Evolutionary conservation across 805 yeast species (phyloP), one percentile per base, ranked within the genome.

Genomic region (Kregervanrija fluxuum): DNA sequence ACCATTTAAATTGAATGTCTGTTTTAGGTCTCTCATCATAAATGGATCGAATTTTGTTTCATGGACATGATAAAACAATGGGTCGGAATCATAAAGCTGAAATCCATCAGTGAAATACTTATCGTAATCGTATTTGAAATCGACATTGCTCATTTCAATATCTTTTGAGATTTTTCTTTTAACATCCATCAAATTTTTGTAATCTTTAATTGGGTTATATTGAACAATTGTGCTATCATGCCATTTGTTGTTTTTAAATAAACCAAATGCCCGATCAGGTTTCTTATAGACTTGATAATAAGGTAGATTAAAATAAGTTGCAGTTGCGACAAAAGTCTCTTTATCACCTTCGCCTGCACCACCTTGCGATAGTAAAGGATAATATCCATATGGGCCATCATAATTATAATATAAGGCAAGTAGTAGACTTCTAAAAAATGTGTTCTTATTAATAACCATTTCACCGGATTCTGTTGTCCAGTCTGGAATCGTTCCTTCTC

Each of bases 271-370:
- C 15, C 46, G 40, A 11, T 48, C 53, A 4, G 48, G 48, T 13
- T 37, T 54, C 3, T 66, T 61, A 36, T 67, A 64, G 5, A 79
- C 79, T 56, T 78, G 83, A 55, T 79, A 79, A 50, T 67, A 79
- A 1, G 70, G 64, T 42, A 74, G 61, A 2, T 64, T 61, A 30
- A 73, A 63, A 10, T 72, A 74, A 30, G 71, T 69, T 2, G 87
- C 82, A 1, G 88, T 85, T 0, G 88, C 85, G 43, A 81, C 67
- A 48, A 82, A 81, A 0, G 91, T 82, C 52, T 84, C 91, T 55
- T 84, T 85, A 57, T 85, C 91, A 41, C 91, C 93, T 64, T 82
- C 87, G n/a, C 93, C 93, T 3, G 75, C 76, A 35, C 70, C 71
- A 33, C 77, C 82, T 57, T 77, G 76, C 0, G 81, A 71, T 43